Evolutionary conservation across 306 rosid species (phyloP).

Genomic region (Cicer arietinum): DNA sequence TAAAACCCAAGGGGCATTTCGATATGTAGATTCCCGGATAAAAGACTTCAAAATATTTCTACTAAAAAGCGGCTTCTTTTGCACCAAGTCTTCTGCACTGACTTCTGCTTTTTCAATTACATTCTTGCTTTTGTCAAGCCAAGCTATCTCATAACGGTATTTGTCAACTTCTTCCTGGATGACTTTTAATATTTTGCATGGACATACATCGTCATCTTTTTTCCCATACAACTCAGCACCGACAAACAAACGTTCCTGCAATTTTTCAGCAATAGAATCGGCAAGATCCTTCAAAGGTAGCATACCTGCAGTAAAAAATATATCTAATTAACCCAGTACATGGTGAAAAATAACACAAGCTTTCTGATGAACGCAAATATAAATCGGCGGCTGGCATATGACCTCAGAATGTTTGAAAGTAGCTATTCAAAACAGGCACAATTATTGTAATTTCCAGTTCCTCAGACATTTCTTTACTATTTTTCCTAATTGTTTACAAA

Average conservation of each 20-base stretch:
- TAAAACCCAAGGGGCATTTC: conserved; percentile 92
- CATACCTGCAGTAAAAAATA: conserved; percentile 61
- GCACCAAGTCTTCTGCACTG: conserved; percentile 60
- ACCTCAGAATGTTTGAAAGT: not conserved
- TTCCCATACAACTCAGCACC: conserved; percentile 82
- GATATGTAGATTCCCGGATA: conserved; percentile 90
- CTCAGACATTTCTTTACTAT: conserved; percentile 33
- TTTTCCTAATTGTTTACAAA: conserved; percentile 11
- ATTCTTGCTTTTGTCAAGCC: conserved; percentile 81
- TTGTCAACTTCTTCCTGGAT: conserved; percentile 52
- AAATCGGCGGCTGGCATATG: conserved; percentile 6
- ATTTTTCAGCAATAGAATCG: conserved; percentile 65
- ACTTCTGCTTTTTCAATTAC: conserved; percentile 56
- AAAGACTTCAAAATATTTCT: conserved; percentile 78
- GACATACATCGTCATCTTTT: conserved; percentile 59
- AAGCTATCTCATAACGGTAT: conserved; percentile 68
- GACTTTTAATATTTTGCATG: conserved; percentile 76
- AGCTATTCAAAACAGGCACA: conserved; percentile 24
- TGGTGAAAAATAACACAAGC: conserved; percentile 22
- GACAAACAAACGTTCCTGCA: conserved; percentile 65
- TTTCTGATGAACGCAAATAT: conserved; percentile 14
- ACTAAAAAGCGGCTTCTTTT: conserved; percentile 83
- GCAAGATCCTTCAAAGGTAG: conserved; percentile 91
- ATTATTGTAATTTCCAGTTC: conserved; percentile 14
- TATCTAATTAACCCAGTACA: conserved; percentile 27